Percentiles rank a stretch among this genome's conserved stretches.
These are phyloP conservation scores for Rostrohypoxylon terebratum DNA, from an alignment of 495 filamentous ascomycete genomes.

Conservation along the genomic window DNA sequence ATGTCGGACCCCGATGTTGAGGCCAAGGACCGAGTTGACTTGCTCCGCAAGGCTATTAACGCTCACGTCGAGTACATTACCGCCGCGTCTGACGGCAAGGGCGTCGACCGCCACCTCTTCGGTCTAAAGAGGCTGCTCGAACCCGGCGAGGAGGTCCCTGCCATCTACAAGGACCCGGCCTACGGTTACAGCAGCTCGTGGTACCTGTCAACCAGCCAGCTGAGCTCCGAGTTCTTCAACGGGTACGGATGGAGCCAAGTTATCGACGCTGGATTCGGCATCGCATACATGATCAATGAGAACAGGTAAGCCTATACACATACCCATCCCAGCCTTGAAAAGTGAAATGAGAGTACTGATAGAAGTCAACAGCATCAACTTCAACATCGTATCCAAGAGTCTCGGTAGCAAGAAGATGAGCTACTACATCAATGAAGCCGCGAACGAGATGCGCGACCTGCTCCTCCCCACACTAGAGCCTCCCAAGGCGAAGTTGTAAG, in stretches of 20 bases:
- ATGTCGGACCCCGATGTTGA: slow-evolving; percentile 75
- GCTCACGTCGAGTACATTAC: slow-evolving; percentile 90
- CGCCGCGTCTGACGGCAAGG: slow-evolving; percentile 89
- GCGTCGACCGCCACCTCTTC: slow-evolving; percentile 96
- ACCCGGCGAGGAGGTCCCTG: slow-evolving; percentile 84
- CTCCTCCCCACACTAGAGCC: slow-evolving; percentile 83
- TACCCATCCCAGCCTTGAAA: background rate
- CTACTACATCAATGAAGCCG: slow-evolving; percentile 93
- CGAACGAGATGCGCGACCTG: slow-evolving; percentile 87
- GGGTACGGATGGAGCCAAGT: slow-evolving; percentile 99
- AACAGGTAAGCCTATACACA: slow-evolving; percentile 70
- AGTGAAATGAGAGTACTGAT: slow-evolving; percentile 29
- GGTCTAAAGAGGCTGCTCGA: slow-evolving; percentile 91
- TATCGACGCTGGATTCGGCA: slow-evolving; percentile 93
- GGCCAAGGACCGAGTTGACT: slow-evolving; percentile 71
- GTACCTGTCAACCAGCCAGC: slow-evolving; percentile 88
- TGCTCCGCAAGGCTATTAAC: slow-evolving; percentile 84
- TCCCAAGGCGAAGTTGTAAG: slow-evolving; percentile 90
- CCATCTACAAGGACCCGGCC: slow-evolving; percentile 86
- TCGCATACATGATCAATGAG: slow-evolving; percentile 99
- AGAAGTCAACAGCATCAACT: slow-evolving; percentile 77
- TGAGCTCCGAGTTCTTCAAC: slow-evolving; percentile 97
- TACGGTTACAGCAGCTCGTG: slow-evolving; percentile 87
- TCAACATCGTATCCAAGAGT: slow-evolving; percentile 97
- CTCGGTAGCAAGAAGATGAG: slow-evolving; percentile 92